Conservation (phyloP, 2,329 filamentous ascomycete genomes). For the Emergomyces africanus region DNA sequence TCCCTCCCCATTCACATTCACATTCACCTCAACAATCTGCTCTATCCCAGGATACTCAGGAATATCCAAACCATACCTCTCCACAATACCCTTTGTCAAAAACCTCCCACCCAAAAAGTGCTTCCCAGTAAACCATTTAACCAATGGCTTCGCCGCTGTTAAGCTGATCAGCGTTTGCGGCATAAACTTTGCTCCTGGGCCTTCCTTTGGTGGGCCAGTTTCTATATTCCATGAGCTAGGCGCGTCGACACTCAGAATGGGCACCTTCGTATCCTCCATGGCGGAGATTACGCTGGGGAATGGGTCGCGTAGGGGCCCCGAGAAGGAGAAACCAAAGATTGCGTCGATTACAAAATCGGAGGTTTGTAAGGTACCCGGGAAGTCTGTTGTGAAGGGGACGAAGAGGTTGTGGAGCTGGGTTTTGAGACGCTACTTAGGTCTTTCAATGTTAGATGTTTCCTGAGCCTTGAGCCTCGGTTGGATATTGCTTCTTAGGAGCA, state of each 20-base stretch:
- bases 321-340: conserved; percentile 93
- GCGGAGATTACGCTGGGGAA: conserved; percentile 71
- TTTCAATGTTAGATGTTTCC: background rate
- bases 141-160: conserved; percentile 85
- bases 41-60: conserved; percentile 76
- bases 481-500: background rate
- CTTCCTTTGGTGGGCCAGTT: conserved; percentile 58
- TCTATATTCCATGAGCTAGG: conserved; percentile 95
- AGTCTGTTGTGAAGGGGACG: conserved; percentile 71
- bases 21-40: conserved; percentile 67
- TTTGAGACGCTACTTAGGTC: conserved; percentile 50
- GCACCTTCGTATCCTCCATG: conserved; percentile 57
- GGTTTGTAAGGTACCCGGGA: conserved; percentile 50
- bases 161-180: conserved; percentile 72
- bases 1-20: conserved; percentile 26
- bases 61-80: conserved; percentile 75
- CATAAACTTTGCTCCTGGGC: conserved; percentile 63
- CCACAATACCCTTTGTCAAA: conserved; percentile 60
- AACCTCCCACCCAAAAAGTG: conserved; percentile 94
- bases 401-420: conserved; percentile 75
- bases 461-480: too few relatives aligned
- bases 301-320: conserved; percentile 81
- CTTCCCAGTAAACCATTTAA: conserved; percentile 64
- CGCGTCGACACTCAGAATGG: conserved; percentile 80
- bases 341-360: conserved; percentile 81